Percentiles rank a stretch among this genome's conserved stretches.
Evolutionary conservation across 2,329 filamentous ascomycete species (phyloP).

Genomic region (Diaporthe longicolla): DNA sequence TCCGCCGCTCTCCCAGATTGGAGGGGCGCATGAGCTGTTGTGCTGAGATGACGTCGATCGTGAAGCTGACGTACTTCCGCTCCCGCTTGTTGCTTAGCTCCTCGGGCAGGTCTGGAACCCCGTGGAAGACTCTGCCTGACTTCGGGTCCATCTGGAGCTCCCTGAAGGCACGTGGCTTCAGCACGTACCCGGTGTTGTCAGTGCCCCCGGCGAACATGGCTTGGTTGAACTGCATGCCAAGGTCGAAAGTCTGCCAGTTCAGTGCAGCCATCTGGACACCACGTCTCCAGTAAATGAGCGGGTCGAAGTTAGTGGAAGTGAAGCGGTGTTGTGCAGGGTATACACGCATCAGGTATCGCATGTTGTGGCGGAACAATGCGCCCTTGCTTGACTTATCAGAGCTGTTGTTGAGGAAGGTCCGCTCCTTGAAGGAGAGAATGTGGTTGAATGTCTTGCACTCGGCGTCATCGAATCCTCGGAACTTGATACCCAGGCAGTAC

Average conservation of each 20-base stretch:
- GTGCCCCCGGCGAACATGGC: conserved; percentile 96
- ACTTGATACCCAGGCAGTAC: conserved; percentile 82
- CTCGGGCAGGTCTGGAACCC: conserved; percentile 67
- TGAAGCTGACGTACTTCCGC: conserved; percentile 87
- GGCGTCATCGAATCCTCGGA: conserved; percentile 81
- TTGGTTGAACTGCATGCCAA: conserved; percentile 95
- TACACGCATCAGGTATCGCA: conserved; percentile 91
- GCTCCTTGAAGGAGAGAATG: conserved; percentile 94
- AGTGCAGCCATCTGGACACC: conserved; percentile 98
- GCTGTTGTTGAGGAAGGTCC: conserved; percentile 85
- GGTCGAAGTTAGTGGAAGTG: conserved; percentile 93
- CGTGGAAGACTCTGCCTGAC: conserved; percentile 26
- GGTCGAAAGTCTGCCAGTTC: conserved; percentile 98
- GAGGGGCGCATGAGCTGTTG: conserved; percentile 91
- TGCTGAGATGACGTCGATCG: conserved; percentile 90
- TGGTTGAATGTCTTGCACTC: conserved; percentile 93
- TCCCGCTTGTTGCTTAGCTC: conserved; percentile 75
- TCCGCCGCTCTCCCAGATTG: conserved; percentile 67
- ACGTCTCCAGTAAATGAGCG: conserved; percentile 91
- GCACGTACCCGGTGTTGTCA: conserved; percentile 90
- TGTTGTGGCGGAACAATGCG: conserved; percentile 89
- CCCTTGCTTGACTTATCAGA: conserved; percentile 82
- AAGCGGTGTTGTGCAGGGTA: conserved; percentile 89
- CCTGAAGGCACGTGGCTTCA: conserved; percentile 90
- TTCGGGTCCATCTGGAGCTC: conserved; percentile 68